Evolutionary conservation across 352 stramenopile species (phyloP), one percentile per base, ranked within the genome.

Genomic region (Blastocystis hominis): DNA sequence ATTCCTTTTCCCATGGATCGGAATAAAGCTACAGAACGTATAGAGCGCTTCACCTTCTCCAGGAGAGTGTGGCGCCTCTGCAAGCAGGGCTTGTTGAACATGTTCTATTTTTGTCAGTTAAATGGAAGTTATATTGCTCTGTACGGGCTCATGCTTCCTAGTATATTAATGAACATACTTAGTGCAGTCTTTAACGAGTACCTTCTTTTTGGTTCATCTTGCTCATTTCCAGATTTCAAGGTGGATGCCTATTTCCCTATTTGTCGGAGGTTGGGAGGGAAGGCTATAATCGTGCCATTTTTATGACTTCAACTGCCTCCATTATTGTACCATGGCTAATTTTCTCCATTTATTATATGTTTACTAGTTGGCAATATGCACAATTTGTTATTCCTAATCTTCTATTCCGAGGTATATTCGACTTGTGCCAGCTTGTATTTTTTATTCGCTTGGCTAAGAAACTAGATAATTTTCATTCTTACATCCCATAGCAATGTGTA

Each of bases 121-220:
- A 84, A 84, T 84, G 72, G 72, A 3, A 42, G 24, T 24, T 84
- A 84, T 42, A 66, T 84, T 84, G 72, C 72, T 53, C 55, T 84
- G 10, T 84, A 84, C 46, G 50, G 72, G 3, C 40, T 84, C 34
- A 66, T 84, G 46, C 72, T 84, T 68, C 72, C 72, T 36, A 40
- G 72, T 34, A 84, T 84, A n/a, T 34, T 84, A n/a, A 84, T 84
- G 72, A 84, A 84, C 72, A 46, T 84, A 46, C 55, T 84, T 2
- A 84, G 72, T 68, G 72, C 72, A 2, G 47, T 84, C 24, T 84
- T 84, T 42, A 84, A 84, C 34, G 72, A 84, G 72, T 84, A 34
- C 5, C 34, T n/a, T 30, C 15, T 69, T 34, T 40, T 50, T 40
- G n/a, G n/a, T 63, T 15, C 44, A 17, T 44, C n/a, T 17, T 5